Conservation (phyloP, 495 filamentous ascomycete species). For the Aspergillus hancockii region DNA sequence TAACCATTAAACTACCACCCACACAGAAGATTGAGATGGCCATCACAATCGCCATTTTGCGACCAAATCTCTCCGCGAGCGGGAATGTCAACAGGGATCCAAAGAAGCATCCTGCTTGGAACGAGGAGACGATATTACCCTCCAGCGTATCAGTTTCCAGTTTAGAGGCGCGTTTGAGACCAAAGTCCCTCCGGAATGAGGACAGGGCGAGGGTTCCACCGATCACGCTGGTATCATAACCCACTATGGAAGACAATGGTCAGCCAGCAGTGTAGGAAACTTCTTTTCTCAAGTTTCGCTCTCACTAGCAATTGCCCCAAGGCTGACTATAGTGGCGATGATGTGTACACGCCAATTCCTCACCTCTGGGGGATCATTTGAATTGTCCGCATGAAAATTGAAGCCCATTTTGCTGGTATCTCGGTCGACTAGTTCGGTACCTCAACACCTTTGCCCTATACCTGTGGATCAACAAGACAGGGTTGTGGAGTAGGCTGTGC, state of each 20-base stretch:
- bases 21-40: slow-evolving; percentile 54
- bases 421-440: no score
- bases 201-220: slow-evolving; percentile 58
- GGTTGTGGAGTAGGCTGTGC: slow-evolving; percentile 10
- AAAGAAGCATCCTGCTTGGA: slow-evolving; percentile 53
- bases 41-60: slow-evolving; percentile 47
- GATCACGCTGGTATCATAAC: slow-evolving; percentile 64
- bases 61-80: slow-evolving; percentile 47
- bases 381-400: slow-evolving; percentile 54
- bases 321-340: slow-evolving; percentile 52
- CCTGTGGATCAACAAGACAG: not conserved
- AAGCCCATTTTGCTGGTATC: slow-evolving; percentile 43
- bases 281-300: not conserved
- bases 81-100: slow-evolving; percentile 34
- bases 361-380: slow-evolving; percentile 56
- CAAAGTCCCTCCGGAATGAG: slow-evolving; percentile 56
- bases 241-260: not conserved
- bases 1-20: slow-evolving; percentile 54
- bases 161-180: slow-evolving; percentile 38
- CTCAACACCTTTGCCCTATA: no score
- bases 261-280: slow-evolving; percentile 4
- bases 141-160: slow-evolving; percentile 43
- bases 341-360: slow-evolving; percentile 70
- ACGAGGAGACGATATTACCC: slow-evolving; percentile 62
- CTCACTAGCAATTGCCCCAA: slow-evolving; percentile 18